These are phyloP conservation scores for Pythium sp. DNA, from an alignment of 352 stramenopile species.

Conservation along the genomic window DNA sequence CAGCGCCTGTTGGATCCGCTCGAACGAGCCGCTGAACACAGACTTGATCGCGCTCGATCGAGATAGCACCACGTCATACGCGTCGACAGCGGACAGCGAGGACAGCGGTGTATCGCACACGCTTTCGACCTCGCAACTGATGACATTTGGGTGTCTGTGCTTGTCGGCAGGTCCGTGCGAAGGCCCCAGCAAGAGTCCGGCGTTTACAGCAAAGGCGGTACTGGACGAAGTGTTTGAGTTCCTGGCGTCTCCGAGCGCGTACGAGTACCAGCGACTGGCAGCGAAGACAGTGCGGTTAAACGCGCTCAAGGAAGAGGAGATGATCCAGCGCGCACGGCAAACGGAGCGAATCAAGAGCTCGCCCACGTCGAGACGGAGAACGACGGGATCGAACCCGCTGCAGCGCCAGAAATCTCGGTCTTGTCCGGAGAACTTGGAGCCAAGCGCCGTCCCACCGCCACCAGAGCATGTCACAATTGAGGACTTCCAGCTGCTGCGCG, in stretches of 20 bases:
- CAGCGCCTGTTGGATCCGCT: slow-evolving; percentile 76
- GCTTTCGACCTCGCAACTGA: slow-evolving; percentile 33
- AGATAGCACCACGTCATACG: slow-evolving; percentile 22
- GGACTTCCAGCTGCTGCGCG: slow-evolving; percentile 86
- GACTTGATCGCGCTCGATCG: slow-evolving; percentile 33
- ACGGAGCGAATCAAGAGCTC: slow-evolving; percentile 5
- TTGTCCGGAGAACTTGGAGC: slow-evolving; percentile 9
- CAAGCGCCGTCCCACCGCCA: neutral
- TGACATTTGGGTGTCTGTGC: slow-evolving; percentile 68
- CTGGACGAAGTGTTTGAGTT: slow-evolving; percentile 85
- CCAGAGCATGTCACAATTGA: slow-evolving; percentile 15
- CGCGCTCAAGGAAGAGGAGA: slow-evolving; percentile 37
- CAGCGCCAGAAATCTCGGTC: slow-evolving; percentile 17
- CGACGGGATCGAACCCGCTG: neutral
- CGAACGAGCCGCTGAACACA: slow-evolving; percentile 60
- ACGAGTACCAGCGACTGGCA: slow-evolving; percentile 72
- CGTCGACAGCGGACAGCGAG: slow-evolving; percentile 20
- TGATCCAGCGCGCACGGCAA: slow-evolving; percentile 14
- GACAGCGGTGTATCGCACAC: slow-evolving; percentile 28
- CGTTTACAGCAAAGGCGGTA: slow-evolving; percentile 67
- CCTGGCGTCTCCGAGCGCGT: slow-evolving; percentile 64
- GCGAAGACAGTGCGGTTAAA: slow-evolving; percentile 48
- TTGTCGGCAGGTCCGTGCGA: slow-evolving; percentile 70
- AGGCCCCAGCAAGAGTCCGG: slow-evolving; percentile 47
- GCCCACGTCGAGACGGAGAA: neutral